Conservation (phyloP, 306 rosid species). For the Vigna angularis region DNA sequence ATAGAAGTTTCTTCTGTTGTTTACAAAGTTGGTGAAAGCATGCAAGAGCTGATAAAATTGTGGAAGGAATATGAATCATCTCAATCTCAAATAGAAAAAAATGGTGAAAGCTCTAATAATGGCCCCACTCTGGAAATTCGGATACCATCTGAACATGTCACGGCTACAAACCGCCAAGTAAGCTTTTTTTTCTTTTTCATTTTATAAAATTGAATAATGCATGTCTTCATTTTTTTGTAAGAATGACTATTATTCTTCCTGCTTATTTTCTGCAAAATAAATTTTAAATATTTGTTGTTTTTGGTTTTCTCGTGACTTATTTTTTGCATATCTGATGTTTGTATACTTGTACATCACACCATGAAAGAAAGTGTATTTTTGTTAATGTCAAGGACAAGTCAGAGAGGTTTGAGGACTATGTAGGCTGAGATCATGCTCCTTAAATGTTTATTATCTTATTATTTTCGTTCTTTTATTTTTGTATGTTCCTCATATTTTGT, state of each 20-base stretch:
- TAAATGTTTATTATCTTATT: conserved; percentile 11
- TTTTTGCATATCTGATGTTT: not conserved
- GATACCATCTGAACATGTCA: conserved; percentile 89
- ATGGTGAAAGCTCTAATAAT: conserved; percentile 65
- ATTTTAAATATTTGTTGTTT: not conserved
- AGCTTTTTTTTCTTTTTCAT: conserved; percentile 25
- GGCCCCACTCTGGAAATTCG: conserved; percentile 90
- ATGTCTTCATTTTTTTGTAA: not conserved
- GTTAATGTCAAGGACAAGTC: not conserved
- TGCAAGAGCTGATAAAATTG: conserved; percentile 93
- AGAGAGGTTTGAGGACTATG: not conserved
- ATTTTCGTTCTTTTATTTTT: conserved; percentile 8
- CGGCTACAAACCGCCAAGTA: conserved; percentile 96
- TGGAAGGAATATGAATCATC: conserved; percentile 82
- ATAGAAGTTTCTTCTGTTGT: conserved; percentile 72
- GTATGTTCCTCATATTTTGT: conserved; percentile 10
- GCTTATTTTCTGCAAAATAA: conserved; percentile 14
- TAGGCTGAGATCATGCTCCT: not conserved
- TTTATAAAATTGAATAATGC: conserved; percentile 13
- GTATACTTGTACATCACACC: not conserved
- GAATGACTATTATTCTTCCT: conserved; percentile 13
- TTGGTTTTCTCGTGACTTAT: conserved; percentile 16
- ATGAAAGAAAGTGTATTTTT: not conserved
- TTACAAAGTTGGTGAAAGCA: conserved; percentile 96
- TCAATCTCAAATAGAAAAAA: conserved; percentile 67